A percentile compares a stretch with the other conserved stretches of the same genome.
These are phyloP conservation scores for Spathaspora gorwiae DNA, from an alignment of 805 yeast genomes.

Conservation along the genomic window DNA sequence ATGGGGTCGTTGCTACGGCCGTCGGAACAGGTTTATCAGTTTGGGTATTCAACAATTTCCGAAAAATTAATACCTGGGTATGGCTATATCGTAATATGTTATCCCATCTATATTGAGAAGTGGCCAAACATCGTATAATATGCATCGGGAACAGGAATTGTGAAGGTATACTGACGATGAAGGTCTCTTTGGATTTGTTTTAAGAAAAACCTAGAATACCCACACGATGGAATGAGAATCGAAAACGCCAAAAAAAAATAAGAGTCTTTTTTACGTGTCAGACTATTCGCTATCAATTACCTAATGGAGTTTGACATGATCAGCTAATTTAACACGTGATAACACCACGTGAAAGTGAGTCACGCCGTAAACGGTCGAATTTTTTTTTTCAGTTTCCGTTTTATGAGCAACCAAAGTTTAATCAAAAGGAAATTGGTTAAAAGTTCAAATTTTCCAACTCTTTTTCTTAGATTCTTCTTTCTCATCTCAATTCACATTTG, in stretches of 20 bases:
- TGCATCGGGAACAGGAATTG: not conserved
- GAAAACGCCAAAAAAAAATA: no score
- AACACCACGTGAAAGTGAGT: not conserved
- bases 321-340: not conserved
- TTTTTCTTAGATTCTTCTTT: not conserved
- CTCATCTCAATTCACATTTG: not conserved
- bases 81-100: not conserved
- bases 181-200: no score
- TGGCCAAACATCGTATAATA: not conserved
- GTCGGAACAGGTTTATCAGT: not conserved
- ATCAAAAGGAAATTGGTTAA: no score
- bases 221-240: no score
- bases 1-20: conserved; percentile 11
- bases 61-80: not conserved
- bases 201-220: no score
- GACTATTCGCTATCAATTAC: no score
- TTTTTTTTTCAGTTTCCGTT: no score
- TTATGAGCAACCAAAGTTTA: no score
- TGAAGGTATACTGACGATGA: no score
- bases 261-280: no score
- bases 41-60: not conserved
- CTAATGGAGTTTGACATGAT: no score
- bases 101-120: not conserved
- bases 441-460: not conserved
- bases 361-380: not conserved